Percentiles rank a stretch among this genome's conserved stretches.
These are phyloP conservation scores for Wallacemonas sp. DNA, from an alignment of 208 protist species.

Conservation along the genomic window DNA sequence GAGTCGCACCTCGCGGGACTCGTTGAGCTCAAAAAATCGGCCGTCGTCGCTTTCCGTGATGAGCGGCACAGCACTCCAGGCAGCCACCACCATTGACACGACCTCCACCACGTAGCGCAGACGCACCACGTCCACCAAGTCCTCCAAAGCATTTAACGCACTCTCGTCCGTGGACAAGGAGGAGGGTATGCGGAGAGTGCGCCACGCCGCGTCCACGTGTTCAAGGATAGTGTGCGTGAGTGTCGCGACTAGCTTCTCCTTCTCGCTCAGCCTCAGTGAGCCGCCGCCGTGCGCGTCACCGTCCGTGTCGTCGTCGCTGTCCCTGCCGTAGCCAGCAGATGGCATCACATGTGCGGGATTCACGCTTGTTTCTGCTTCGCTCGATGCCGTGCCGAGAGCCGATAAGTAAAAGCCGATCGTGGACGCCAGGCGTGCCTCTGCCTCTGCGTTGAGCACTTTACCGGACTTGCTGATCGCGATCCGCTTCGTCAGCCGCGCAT, in stretches of 20 bases:
- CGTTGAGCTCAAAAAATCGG: constrained; percentile 39
- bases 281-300: not conserved
- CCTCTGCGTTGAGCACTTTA: not conserved
- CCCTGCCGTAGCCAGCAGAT: constrained; percentile 8
- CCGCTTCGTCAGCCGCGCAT: not conserved
- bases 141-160: constrained; percentile 18
- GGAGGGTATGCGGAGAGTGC: constrained; percentile 11
- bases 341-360: no score
- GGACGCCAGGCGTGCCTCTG: not conserved
- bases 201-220: constrained; percentile 33
- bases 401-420: constrained; percentile 9
- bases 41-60: constrained; percentile 51
- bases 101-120: constrained; percentile 64
- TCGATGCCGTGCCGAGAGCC: not conserved
- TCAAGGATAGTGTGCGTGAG: constrained; percentile 24
- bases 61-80: constrained; percentile 33
- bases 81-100: constrained; percentile 47
- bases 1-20: constrained; percentile 10
- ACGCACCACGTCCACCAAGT: constrained; percentile 46
- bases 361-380: no score
- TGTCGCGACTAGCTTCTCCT: not conserved
- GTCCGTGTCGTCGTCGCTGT: constrained; percentile 1
- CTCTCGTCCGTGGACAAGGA: not conserved
- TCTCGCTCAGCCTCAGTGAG: not conserved
- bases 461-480: not conserved